Evolutionary conservation across 225 moss, liverwort and hornwort genomes (phyloP).

Genomic region (Ulota crispa): DNA sequence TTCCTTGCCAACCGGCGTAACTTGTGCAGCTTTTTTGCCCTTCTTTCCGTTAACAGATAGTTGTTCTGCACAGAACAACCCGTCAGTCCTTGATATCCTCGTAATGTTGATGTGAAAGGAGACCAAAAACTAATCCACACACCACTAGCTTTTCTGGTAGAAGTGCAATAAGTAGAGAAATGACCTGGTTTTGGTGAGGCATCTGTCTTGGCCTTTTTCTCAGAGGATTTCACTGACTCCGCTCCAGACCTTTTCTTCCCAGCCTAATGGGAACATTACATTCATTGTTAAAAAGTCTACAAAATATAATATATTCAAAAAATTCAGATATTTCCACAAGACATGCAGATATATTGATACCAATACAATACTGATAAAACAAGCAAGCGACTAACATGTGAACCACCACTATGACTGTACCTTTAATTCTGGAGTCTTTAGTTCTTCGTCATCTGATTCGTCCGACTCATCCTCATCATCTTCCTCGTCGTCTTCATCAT

Average conservation of each 20-base stretch:
- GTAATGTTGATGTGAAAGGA: not conserved
- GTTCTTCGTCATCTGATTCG: constrained; percentile 27
- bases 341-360: not conserved
- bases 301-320: not conserved
- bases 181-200: constrained; percentile 38
- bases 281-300: not conserved
- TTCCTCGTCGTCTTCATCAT: constrained; percentile 4
- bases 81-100: not conserved
- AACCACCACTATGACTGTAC: not conserved
- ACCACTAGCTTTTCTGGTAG: not conserved
- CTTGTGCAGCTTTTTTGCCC: constrained; percentile 25
- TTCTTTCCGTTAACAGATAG: constrained; percentile 35
- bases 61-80: constrained; percentile 8
- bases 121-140: not conserved
- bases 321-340: not conserved
- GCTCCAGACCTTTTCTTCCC: constrained; percentile 45
- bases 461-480: constrained; percentile 27
- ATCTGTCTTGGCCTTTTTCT: constrained; percentile 44
- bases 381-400: not conserved
- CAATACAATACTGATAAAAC: not conserved
- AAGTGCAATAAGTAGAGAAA: not conserved
- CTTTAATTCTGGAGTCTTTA: constrained; percentile 25
- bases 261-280: not conserved
- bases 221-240: constrained; percentile 15
- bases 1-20: constrained; percentile 10